phyloP scores from a whole-genome alignment of 2,329 filamentous ascomycete species.

The Metarhizium guizhouense region DNA sequence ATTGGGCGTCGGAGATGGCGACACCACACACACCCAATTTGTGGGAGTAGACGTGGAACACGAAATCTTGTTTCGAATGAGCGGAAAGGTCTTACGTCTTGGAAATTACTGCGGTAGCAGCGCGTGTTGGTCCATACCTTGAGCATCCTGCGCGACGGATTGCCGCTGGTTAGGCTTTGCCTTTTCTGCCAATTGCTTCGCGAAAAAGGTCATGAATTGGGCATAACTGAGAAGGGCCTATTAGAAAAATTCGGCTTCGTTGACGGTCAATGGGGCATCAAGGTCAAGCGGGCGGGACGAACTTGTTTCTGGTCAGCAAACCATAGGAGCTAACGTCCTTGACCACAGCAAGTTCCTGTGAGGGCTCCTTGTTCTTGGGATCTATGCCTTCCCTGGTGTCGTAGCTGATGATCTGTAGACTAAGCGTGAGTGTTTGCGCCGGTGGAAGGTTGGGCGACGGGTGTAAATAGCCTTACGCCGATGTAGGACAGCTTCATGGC shows the following conservation, averaged over 20 bases:
- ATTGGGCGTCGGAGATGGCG: constrained; percentile 68
- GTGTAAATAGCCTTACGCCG: constrained; percentile 50
- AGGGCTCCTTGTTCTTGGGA: constrained; percentile 46
- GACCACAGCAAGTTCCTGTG: constrained; percentile 67
- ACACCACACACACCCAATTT: constrained; percentile 68
- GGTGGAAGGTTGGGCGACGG: constrained; percentile 7
- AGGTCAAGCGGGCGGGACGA: constrained; percentile 16
- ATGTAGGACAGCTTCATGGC: constrained; percentile 79
- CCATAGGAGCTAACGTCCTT: constrained; percentile 72
- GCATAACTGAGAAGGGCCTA: constrained; percentile 28
- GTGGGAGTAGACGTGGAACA: constrained; percentile 69
- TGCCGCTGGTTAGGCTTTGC: constrained; percentile 75
- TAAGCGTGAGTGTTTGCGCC: constrained; percentile 2
- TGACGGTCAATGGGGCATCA: neutral
- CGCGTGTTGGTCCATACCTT: constrained; percentile 40
- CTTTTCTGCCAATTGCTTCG: constrained; percentile 78
- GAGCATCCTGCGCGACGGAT: constrained; percentile 62
- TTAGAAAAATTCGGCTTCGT: constrained; percentile 4
- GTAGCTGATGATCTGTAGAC: constrained; percentile 67
- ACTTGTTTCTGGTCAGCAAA: constrained; percentile 69
- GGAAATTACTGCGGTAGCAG: neutral
- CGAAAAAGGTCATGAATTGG: constrained; percentile 74
- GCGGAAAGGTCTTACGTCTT: neutral
- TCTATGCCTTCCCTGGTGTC: constrained; percentile 25
- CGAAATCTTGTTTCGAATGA: constrained; percentile 41